A percentile compares a stretch with the other conserved stretches of the same genome.
These are phyloP conservation scores for Grifola frondosa DNA, from an alignment of 1,284 basidiomycete species.

Conservation along the genomic window DNA sequence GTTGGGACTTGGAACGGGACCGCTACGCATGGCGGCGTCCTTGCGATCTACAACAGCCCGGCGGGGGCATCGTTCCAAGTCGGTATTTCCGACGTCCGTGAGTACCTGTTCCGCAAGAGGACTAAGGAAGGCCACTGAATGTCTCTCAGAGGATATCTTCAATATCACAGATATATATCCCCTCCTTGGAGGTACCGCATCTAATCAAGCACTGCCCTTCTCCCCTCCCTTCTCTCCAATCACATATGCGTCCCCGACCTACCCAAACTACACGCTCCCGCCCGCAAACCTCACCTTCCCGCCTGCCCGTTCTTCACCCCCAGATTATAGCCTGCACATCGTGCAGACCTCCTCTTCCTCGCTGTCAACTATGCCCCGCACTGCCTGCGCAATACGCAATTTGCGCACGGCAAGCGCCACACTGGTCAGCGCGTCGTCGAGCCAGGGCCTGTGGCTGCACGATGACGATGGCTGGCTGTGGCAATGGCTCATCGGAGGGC, in stretches of 20 bases:
- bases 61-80: conserved; percentile 51
- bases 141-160: no score
- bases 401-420: conserved; percentile 18
- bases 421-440: conserved; percentile 17
- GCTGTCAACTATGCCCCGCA: conserved; percentile 49
- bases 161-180: conserved; percentile 41
- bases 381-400: conserved; percentile 54
- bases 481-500: conserved; percentile 62
- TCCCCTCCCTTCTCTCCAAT: conserved; percentile 51
- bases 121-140: no score
- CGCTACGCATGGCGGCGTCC: conserved; percentile 44
- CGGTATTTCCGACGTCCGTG: conserved; percentile 54
- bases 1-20: conserved; percentile 55
- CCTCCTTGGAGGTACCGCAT: conserved; percentile 75
- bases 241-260: conserved; percentile 45
- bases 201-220: conserved; percentile 74
- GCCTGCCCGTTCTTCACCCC: conserved; percentile 33
- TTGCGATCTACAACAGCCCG: conserved; percentile 46
- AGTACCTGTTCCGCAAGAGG: no score
- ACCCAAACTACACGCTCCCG: conserved; percentile 82
- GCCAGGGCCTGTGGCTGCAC: conserved; percentile 53
- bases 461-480: conserved; percentile 59
- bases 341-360: conserved; percentile 42
- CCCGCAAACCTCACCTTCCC: conserved; percentile 53
- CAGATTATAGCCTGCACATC: conserved; percentile 57